These are phyloP conservation scores for Saccharum hybrid DNA, from an alignment of 202 grass and related monocot genomes.

Conservation along the genomic window DNA sequence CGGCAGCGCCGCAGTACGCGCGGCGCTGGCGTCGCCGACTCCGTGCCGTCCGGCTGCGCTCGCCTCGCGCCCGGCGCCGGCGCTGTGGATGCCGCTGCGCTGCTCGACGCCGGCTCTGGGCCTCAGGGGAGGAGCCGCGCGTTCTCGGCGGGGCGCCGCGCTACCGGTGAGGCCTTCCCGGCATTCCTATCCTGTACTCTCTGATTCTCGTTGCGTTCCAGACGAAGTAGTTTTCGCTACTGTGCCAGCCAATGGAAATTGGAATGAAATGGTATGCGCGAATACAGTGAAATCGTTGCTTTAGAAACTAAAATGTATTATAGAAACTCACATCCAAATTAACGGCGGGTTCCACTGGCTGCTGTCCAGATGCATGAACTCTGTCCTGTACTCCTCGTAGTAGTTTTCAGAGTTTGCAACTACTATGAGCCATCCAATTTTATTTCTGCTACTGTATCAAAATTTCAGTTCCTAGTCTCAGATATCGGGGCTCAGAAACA, in stretches of 20 bases:
- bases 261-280: neutral
- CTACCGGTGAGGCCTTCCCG: constrained; percentile 36
- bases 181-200: too few relatives aligned
- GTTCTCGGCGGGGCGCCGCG: constrained; percentile 28
- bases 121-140: constrained; percentile 29
- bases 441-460: neutral
- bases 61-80: constrained; percentile 20
- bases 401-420: too few relatives aligned
- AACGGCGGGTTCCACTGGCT: neutral
- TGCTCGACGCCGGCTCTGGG: constrained; percentile 39
- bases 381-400: neutral
- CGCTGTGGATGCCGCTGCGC: constrained; percentile 35
- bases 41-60: constrained; percentile 7
- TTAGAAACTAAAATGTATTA: neutral
- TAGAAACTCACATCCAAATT: too few relatives aligned
- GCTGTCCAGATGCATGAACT: neutral
- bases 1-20: neutral
- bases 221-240: neutral
- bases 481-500: neutral
- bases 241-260: neutral
- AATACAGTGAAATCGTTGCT: neutral
- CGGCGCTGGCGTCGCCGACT: constrained; percentile 39
- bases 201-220: neutral
- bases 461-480: neutral
- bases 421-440: too few relatives aligned